Evolutionary conservation across 495 filamentous ascomycete species (phyloP).

Genomic region (Penicillium soppii): DNA sequence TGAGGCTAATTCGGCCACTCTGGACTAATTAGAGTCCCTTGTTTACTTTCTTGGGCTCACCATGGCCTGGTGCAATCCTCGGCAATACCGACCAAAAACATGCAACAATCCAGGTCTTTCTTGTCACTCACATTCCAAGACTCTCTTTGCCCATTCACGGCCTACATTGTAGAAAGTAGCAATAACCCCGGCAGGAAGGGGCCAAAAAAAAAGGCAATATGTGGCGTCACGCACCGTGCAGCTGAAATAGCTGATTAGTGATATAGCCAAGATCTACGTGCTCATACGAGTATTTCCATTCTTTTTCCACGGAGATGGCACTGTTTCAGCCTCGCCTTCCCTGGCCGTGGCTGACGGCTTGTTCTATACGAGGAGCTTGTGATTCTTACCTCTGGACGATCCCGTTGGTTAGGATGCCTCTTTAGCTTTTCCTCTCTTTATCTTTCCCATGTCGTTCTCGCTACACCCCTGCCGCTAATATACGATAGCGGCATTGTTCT

Average conservation of each 20-base stretch:
- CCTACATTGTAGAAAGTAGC: background rate
- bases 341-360: background rate
- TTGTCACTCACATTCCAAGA: background rate
- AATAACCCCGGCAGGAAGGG: background rate
- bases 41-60: background rate
- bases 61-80: background rate
- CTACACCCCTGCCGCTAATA: constrained; percentile 4
- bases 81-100: background rate
- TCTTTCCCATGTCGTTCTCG: background rate
- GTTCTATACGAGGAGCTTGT: background rate
- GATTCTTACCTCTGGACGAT: background rate
- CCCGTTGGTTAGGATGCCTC: background rate
- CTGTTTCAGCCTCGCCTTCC: constrained; percentile 2
- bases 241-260: background rate
- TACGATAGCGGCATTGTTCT: background rate
- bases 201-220: background rate
- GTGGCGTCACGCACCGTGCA: background rate
- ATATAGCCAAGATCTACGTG: background rate
- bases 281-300: background rate
- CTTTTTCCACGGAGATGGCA: background rate
- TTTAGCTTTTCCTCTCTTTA: background rate
- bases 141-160: background rate
- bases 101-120: background rate
- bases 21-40: background rate
- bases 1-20: background rate